phyloP scores from a whole-genome alignment of 1,284 basidiomycete species.

The Pyrrhoderma noxium region DNA sequence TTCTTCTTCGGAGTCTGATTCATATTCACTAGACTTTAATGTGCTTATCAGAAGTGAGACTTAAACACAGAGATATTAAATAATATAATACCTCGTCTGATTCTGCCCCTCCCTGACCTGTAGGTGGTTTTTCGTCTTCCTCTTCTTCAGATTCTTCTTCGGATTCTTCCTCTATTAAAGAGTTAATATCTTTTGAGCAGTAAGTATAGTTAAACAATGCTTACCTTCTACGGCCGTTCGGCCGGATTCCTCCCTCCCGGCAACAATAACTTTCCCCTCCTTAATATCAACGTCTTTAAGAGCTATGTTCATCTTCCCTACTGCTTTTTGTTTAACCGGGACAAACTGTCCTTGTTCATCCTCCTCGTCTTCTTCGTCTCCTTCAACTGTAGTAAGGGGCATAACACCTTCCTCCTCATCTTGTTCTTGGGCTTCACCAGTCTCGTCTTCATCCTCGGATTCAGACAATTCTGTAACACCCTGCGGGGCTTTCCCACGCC shows the following conservation, averaged over 20 bases:
- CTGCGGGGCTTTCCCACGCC: constrained; percentile 80
- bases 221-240: constrained; percentile 46
- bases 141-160: constrained; percentile 41
- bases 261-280: constrained; percentile 72
- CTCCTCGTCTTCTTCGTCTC: constrained; percentile 35
- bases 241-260: constrained; percentile 65
- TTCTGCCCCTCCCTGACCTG: constrained; percentile 16
- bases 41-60: constrained; percentile 18
- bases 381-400: constrained; percentile 39
- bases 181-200: background rate
- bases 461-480: constrained; percentile 51
- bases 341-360: constrained; percentile 39
- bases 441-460: constrained; percentile 47
- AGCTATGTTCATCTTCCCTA: constrained; percentile 52
- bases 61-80: constrained; percentile 20
- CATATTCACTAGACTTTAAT: constrained; percentile 62
- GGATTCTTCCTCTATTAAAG: constrained; percentile 20
- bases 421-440: constrained; percentile 30
- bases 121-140: constrained; percentile 30
- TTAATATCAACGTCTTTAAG: constrained; percentile 68
- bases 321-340: constrained; percentile 24
- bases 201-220: background rate
- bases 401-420: constrained; percentile 50
- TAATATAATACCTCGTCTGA: constrained; percentile 30
- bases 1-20: constrained; percentile 53